A percentile compares a stretch with the other conserved stretches of the same genome.
phyloP scores from a whole-genome alignment of 495 filamentous ascomycete species.

The Xylaria telfairii region DNA sequence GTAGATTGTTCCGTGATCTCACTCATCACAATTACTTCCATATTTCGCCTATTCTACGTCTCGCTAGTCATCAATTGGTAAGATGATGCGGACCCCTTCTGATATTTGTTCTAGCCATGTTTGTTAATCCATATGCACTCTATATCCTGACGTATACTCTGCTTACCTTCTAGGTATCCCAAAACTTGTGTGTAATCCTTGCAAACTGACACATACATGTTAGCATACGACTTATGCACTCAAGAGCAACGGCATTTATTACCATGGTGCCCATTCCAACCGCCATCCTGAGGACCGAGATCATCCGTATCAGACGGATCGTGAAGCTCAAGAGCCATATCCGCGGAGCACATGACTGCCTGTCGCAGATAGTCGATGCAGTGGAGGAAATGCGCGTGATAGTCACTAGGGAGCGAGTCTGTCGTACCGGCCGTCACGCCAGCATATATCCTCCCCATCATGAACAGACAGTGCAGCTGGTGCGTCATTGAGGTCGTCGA shows the following conservation, averaged over 20 bases:
- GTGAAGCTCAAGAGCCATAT: too few species aligned
- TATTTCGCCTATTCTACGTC: not conserved
- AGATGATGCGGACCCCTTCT: not conserved
- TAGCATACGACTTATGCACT: not conserved
- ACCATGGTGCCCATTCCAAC: not conserved
- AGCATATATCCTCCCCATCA: constrained; percentile 3
- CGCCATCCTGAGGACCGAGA: not conserved
- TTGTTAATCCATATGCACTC: not conserved
- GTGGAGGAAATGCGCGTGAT: too few species aligned
- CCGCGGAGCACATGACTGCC: too few species aligned
- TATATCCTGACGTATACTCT: not conserved
- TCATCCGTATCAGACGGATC: not conserved
- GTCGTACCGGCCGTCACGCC: not conserved
- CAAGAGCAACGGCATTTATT: not conserved
- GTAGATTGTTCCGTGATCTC: not conserved
- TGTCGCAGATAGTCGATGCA: too few species aligned
- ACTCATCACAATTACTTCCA: not conserved
- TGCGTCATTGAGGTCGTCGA: not conserved
- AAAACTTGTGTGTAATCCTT: not conserved
- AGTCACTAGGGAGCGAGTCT: not conserved
- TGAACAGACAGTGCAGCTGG: not conserved
- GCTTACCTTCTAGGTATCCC: not conserved
- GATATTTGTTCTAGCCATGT: not conserved
- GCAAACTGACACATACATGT: not conserved
- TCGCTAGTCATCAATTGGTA: not conserved